phyloP scores from a whole-genome alignment of 2,329 filamentous ascomycete genomes.

The Tolypocladium nubicola region DNA sequence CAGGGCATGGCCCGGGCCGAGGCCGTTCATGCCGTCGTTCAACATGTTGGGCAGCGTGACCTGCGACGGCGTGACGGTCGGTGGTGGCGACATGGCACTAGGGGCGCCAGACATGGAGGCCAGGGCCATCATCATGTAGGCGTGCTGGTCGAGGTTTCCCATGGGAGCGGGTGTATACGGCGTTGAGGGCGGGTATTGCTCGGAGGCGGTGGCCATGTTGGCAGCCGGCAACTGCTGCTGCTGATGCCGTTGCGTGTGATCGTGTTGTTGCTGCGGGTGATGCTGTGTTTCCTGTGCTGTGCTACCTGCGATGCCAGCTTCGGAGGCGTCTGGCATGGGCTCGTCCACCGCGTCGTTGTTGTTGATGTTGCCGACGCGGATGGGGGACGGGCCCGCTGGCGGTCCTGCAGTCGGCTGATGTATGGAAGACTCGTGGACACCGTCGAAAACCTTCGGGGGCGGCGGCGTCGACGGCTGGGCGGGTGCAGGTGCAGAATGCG shows the following conservation, averaged over 20 bases:
- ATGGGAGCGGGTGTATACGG: conserved; percentile 22
- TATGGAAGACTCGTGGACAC: background rate
- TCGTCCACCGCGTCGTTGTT: conserved; percentile 5
- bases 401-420: background rate
- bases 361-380: background rate
- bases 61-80: conserved; percentile 34
- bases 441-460: conserved; percentile 2
- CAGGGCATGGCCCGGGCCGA: conserved; percentile 19
- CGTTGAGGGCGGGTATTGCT: conserved; percentile 19
- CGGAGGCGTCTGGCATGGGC: conserved; percentile 9
- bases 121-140: conserved; percentile 35
- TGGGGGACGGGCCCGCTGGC: background rate
- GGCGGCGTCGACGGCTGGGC: conserved; percentile 5
- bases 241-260: conserved; percentile 5
- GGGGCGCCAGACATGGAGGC: conserved; percentile 26
- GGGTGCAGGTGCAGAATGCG: background rate
- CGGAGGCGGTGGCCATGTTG: conserved; percentile 8
- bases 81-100: conserved; percentile 27
- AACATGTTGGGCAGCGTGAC: conserved; percentile 30
- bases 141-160: conserved; percentile 23
- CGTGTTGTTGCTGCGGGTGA: conserved; percentile 1
- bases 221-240: conserved; percentile 5
- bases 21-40: conserved; percentile 17
- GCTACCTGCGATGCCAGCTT: background rate
- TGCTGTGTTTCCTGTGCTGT: conserved; percentile 2